Base-by-base conservation (phyloP, 176 grass and related monocot species). In the Themeda triandra region DNA sequence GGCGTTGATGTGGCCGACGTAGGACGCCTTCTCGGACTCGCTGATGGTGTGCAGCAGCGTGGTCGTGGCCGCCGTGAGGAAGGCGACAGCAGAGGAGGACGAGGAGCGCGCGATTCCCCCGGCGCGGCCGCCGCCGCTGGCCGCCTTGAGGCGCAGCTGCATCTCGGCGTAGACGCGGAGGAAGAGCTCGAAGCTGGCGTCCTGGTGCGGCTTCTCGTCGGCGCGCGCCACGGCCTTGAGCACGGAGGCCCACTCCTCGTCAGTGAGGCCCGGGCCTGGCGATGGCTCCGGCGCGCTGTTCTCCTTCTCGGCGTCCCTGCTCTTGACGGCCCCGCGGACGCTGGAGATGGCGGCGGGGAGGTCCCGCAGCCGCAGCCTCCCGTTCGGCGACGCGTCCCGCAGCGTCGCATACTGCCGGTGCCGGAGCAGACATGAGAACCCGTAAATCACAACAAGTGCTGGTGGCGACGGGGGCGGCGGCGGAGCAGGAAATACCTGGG, bases 41-140 rank as follows among this genome's bases (percentile, higher is more conserved):
- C 96, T 98, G 68, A 98, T 98, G 33, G 91, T 95, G 83, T 98
- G 96, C n/a, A 98, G 91, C 71, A 95, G 91, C 32, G 96, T 98
- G 63, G 96, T 98, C 46, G 93, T 98, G 29, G 93, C 88, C 21
- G 91, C 93, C 76, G 92, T 98, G 32, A 98, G 87, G 82, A 94
- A 94, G 2, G 90, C 90, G 5, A 81, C 77, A 18, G 92, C 79
- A 0, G 92, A 85, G 13, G 89, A 91, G 7, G 88, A 90, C 45
- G 84, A 90, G 36, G 88, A 90, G 8, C 80, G 88, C 74, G 60
- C 49, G 69, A 90, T 86, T 29, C 80, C 14, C 24, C 62, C 44
- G 56, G n/a, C 32, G 76, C 1, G 42, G 14, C 13, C 11, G 32
- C n/a, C n/a, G n/a, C 32, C 71, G 45, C 76, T 71, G 4, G 71